phyloP scores from a whole-genome alignment of 2,329 filamentous ascomycete genomes.

The Graphium sp. region DNA sequence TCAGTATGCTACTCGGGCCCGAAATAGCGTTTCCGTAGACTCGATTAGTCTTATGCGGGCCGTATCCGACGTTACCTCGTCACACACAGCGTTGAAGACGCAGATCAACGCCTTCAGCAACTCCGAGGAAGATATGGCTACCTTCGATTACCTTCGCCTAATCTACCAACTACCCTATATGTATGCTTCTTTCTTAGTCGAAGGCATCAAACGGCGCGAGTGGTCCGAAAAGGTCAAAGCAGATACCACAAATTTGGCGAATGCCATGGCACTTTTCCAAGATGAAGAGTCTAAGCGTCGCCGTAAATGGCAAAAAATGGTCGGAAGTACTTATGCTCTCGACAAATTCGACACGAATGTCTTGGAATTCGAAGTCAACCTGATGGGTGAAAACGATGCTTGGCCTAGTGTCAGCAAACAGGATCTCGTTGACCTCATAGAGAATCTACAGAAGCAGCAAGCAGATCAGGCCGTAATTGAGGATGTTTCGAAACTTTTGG shows the following conservation, averaged over 20 bases:
- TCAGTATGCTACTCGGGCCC: slow-evolving; percentile 41
- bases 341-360: slow-evolving; percentile 52
- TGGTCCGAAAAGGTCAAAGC: slow-evolving; percentile 84
- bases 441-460: slow-evolving; percentile 45
- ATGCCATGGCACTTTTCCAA: slow-evolving; percentile 82
- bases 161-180: slow-evolving; percentile 74
- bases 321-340: slow-evolving; percentile 55
- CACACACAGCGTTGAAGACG: slow-evolving; percentile 54
- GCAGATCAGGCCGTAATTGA: slow-evolving; percentile 49
- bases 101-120: slow-evolving; percentile 57
- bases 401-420: slow-evolving; percentile 68
- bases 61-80: slow-evolving; percentile 64
- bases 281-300: slow-evolving; percentile 84
- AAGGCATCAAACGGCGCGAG: slow-evolving; percentile 71
- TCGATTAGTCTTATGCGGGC: slow-evolving; percentile 63
- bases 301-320: slow-evolving; percentile 77
- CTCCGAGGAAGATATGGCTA: slow-evolving; percentile 58
- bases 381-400: slow-evolving; percentile 59
- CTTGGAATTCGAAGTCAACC: slow-evolving; percentile 67
- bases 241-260: slow-evolving; percentile 74
- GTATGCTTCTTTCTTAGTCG: slow-evolving; percentile 77
- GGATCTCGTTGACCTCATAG: slow-evolving; percentile 61
- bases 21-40: slow-evolving; percentile 49
- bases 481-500: slow-evolving; percentile 60
- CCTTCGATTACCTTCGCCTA: slow-evolving; percentile 64